Conservation (phyloP, 495 filamentous ascomycete species). For the Aspergillus steynii region DNA sequence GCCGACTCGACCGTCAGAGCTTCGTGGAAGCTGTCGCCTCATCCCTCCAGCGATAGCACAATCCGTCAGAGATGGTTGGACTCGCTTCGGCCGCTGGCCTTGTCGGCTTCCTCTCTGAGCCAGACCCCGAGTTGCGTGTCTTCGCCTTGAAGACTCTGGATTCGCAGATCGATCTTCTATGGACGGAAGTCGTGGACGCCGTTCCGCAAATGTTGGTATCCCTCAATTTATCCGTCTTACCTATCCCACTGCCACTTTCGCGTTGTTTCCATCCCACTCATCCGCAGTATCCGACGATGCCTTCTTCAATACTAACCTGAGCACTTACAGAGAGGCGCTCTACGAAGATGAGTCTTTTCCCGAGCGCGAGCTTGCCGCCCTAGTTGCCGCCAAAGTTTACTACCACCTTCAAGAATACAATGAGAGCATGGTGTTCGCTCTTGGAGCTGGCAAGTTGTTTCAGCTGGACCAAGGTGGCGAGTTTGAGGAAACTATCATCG, state of each 20-base stretch:
- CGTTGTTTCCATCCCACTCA: not conserved
- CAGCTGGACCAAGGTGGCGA: conserved; percentile 88
- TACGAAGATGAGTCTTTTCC: conserved; percentile 96
- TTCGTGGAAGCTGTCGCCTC: conserved; percentile 42
- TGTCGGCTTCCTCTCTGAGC: conserved; percentile 92
- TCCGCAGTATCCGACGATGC: not conserved
- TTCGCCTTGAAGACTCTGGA: conserved; percentile 94
- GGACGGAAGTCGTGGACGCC: conserved; percentile 92
- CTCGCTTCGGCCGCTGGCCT: conserved; percentile 92
- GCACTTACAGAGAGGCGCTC: conserved; percentile 77
- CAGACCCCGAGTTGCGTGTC: conserved; percentile 86
- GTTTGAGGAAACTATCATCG: conserved; percentile 98
- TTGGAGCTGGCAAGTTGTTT: conserved; percentile 94
- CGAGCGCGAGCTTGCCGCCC: conserved; percentile 88
- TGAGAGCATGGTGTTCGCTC: conserved; percentile 97
- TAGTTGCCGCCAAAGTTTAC: conserved; percentile 96
- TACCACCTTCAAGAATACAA: conserved; percentile 99
- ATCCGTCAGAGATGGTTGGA: conserved; percentile 69
- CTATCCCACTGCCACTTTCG: not conserved
- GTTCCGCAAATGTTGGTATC: conserved; percentile 86
- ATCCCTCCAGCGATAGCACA: conserved; percentile 33
- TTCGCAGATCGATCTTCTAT: conserved; percentile 91
- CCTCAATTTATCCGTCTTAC: not conserved
- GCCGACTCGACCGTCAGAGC: conserved; percentile 30
- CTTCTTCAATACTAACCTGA: conserved; percentile 16